Percentiles rank a stretch among this genome's conserved stretches.
Evolutionary conservation across 2,329 filamentous ascomycete species (phyloP).

Genomic region (Claviceps fusiformis): DNA sequence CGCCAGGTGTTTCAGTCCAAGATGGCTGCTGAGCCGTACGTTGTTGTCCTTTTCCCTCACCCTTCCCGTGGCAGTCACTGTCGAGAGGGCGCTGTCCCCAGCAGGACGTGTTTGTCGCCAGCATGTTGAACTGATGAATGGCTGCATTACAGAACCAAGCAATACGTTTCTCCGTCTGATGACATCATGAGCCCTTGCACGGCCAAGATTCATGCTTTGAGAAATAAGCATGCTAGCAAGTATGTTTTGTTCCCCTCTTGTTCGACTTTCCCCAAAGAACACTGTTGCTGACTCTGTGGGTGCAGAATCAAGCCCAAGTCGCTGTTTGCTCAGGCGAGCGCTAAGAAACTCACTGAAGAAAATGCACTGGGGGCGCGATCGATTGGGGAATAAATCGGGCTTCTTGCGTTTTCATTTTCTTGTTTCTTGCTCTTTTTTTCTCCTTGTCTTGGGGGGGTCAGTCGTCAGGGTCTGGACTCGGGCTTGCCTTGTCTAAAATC

Average conservation of each 20-base stretch:
- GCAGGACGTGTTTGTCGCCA: too few species aligned
- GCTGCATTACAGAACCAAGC: constrained; percentile 1
- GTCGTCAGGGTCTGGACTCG: not conserved
- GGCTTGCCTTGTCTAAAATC: not conserved
- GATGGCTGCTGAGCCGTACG: constrained; percentile 54
- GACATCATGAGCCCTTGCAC: constrained; percentile 79
- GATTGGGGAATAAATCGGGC: constrained; percentile 16
- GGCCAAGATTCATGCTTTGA: constrained; percentile 67
- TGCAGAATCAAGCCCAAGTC: constrained; percentile 51
- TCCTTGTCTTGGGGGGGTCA: not conserved
- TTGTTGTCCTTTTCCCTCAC: constrained; percentile 6
- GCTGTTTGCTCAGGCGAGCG: constrained; percentile 51
- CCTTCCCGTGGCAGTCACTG: too few species aligned
- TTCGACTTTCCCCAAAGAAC: not conserved
- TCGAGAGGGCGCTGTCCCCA: not conserved
- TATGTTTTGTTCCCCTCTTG: constrained; percentile 26
- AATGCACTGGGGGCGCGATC: constrained; percentile 25
- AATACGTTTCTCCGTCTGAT: constrained; percentile 73
- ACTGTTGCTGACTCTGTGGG: not conserved
- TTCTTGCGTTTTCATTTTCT: not conserved
- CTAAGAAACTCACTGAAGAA: constrained; percentile 44
- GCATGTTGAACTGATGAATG: too few species aligned
- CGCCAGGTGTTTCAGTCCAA: constrained; percentile 62
- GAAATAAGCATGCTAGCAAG: constrained; percentile 70
- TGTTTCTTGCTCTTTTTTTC: constrained; percentile 4